Evolutionary conservation across 805 yeast genomes (phyloP), one percentile per base, ranked within the genome.

Genomic region (Saccharomycopsis microspora): DNA sequence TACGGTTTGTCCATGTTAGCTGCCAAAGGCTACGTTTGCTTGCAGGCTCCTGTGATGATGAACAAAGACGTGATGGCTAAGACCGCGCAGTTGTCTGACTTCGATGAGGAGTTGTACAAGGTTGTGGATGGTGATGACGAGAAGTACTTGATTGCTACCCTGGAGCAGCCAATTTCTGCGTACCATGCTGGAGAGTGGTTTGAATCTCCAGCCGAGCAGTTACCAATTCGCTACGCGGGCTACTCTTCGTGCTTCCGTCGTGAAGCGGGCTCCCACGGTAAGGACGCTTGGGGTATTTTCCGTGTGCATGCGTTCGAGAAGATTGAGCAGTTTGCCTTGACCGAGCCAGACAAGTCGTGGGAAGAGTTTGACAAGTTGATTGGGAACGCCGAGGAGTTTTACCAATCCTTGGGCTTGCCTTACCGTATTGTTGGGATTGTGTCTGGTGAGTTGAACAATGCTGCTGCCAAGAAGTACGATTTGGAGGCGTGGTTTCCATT

Each of bases 401-500:
- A 93, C 74, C 75, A 89, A 71, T 78, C 90, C 32, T 78, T 93
- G 56, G 90, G 89, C 40, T 70, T 93, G 60, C 98, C 98, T 54
- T 93, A 90, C 76, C 80, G 97, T 66, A 93, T 93, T 50, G 98
- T 93, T 55, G 95, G 95, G 59, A 93, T 93, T 67, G 98, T 93
- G 54, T 87, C 96, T 52, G 98, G 97, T 60, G 98, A 90, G 73
- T 80, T 93, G 65, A 93, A 93, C 76, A 93, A 93, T 60, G 97
- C 98, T 46, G 98, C 98, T 54, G 97, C 98, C 56, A 93, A 93
- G 76, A 93, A 93, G 69, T 93, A 83, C 72, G 98, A 93, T 72
- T 77, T 93, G 64, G 98, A 93, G 75, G 98, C 98, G 45, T 93
- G 98, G 98, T 93, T 93, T 94, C 98, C 98, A 64, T 93, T 75